phyloP scores from a whole-genome alignment of 2,329 filamentous ascomycete genomes.

The Colletotrichum sp. region DNA sequence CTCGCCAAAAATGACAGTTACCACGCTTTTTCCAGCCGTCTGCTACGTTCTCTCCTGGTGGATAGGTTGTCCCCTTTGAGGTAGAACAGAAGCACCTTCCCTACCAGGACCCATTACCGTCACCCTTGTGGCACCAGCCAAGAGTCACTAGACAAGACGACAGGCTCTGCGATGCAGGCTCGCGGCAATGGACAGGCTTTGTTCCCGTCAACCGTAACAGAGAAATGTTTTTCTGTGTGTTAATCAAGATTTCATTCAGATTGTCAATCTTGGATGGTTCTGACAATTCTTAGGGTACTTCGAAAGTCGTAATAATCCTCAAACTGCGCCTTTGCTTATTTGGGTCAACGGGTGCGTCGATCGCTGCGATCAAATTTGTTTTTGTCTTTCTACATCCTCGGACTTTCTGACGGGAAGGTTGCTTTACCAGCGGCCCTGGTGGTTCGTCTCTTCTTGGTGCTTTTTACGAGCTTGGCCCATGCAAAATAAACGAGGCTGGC shows the following conservation, averaged over 20 bases:
- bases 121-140: not conserved
- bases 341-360: not conserved
- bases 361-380: not conserved
- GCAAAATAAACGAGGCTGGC: not conserved
- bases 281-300: not conserved
- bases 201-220: not conserved
- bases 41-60: not conserved
- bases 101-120: not conserved
- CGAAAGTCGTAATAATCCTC: not conserved
- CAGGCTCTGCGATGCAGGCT: constrained; percentile 13
- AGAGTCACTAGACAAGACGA: not conserved
- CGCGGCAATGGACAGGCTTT: constrained; percentile 19
- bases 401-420: not conserved
- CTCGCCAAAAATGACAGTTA: not conserved
- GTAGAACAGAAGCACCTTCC: not conserved
- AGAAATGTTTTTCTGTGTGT: not conserved
- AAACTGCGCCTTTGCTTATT: not conserved
- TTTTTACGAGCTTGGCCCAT: constrained; percentile 24
- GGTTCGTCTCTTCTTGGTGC: constrained; percentile 20
- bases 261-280: not conserved
- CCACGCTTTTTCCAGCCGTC: not conserved
- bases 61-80: not conserved
- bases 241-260: not conserved
- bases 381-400: not conserved
- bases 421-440: constrained; percentile 17